Conservation (phyloP, 108 stramenopile species). For the Cyclostephanos tholiformis region DNA sequence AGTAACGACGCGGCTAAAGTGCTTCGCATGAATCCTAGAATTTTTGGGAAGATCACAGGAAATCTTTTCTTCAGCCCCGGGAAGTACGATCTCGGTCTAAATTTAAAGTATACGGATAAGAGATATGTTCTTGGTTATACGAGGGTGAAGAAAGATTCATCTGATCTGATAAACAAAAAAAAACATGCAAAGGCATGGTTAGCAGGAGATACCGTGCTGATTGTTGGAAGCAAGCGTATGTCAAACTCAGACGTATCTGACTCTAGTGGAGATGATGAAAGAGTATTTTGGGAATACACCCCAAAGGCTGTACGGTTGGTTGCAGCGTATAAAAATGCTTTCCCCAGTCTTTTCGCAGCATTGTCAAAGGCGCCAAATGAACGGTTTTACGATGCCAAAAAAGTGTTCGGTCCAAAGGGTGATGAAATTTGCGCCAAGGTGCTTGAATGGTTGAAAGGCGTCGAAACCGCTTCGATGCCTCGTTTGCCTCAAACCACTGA, state of each 20-base stretch:
- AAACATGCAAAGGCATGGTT: slow-evolving; percentile 72
- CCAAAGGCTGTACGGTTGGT: slow-evolving; percentile 90
- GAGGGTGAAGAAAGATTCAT: slow-evolving; percentile 52
- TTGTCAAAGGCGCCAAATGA: slow-evolving; percentile 79
- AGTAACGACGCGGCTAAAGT: slow-evolving; percentile 78
- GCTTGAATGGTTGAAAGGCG: slow-evolving; percentile 82
- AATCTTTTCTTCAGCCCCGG: slow-evolving; percentile 83
- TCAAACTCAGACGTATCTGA: slow-evolving; percentile 32
- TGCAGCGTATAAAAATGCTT: slow-evolving; percentile 84
- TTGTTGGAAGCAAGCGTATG: slow-evolving; percentile 71
- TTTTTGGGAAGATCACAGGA: slow-evolving; percentile 89
- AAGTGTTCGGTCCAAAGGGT: slow-evolving; percentile 77
- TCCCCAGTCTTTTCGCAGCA: slow-evolving; percentile 89
- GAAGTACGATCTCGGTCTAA: slow-evolving; percentile 91
- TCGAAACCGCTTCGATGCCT: slow-evolving; percentile 89
- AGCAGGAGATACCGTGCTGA: slow-evolving; percentile 81
- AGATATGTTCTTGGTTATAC: slow-evolving; percentile 90
- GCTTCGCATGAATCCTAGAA: slow-evolving; percentile 74
- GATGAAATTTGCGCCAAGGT: slow-evolving; percentile 70
- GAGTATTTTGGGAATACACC: slow-evolving; percentile 92
- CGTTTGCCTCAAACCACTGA: slow-evolving; percentile 89
- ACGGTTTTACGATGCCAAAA: slow-evolving; percentile 82
- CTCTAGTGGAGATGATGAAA: slow-evolving; percentile 49
- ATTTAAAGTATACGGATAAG: slow-evolving; percentile 84
- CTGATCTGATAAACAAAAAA: slow-evolving; percentile 30